Conservation (phyloP, 2,329 filamentous ascomycete species). For the Curvularia sp. region DNA sequence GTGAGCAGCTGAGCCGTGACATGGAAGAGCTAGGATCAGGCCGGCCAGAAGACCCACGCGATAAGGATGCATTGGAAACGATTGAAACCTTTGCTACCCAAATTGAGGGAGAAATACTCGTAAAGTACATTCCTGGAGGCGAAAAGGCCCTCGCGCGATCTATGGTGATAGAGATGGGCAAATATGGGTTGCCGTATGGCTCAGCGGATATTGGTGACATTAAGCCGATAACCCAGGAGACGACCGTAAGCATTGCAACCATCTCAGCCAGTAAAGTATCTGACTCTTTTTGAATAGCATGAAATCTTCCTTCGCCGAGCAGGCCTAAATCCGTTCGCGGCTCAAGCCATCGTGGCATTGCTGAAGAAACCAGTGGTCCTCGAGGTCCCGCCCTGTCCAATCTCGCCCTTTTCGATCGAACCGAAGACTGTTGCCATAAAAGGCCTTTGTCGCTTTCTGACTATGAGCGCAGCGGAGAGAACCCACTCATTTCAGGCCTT, state of each 20-base stretch:
- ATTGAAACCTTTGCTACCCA: constrained; percentile 59
- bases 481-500: constrained; percentile 58
- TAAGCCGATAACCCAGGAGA: constrained; percentile 63
- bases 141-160: constrained; percentile 49
- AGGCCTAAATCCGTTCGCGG: constrained; percentile 75
- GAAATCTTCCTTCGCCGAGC: constrained; percentile 70
- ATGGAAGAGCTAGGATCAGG: constrained; percentile 30
- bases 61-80: constrained; percentile 56
- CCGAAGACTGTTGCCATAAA: constrained; percentile 19
- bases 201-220: constrained; percentile 38
- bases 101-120: constrained; percentile 49
- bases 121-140: constrained; percentile 52
- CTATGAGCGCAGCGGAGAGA: constrained; percentile 62
- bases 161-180: constrained; percentile 40
- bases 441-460: constrained; percentile 63
- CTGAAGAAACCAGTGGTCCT: constrained; percentile 33
- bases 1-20: constrained; percentile 48
- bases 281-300: constrained; percentile 52
- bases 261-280: neutral
- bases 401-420: constrained; percentile 4
- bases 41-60: constrained; percentile 44
- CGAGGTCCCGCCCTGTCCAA: constrained; percentile 10
- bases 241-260: constrained; percentile 46
- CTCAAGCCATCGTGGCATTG: constrained; percentile 65
- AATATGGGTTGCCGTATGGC: constrained; percentile 44